Percentiles rank a stretch among this genome's conserved stretches.
Evolutionary conservation across 495 filamentous ascomycete species (phyloP).

Genomic region (Penicillium riverlandense): DNA sequence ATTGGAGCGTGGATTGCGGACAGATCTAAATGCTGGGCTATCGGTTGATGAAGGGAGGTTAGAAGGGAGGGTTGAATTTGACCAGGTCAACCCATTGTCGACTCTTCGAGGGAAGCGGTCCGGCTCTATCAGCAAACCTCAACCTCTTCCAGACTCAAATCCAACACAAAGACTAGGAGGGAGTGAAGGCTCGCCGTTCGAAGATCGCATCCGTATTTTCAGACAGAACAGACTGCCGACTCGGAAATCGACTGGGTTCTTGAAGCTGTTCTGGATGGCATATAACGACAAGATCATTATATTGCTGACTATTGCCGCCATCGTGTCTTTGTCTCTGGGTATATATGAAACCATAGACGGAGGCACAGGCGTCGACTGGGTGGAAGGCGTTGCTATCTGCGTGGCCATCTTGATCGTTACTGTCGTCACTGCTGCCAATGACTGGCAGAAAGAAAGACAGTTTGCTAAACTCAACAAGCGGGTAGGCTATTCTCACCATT

Average conservation of each 20-base stretch:
- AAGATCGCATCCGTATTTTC: slow-evolving; percentile 65
- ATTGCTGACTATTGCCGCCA: slow-evolving; percentile 62
- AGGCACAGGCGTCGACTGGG: slow-evolving; percentile 58
- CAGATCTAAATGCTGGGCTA: slow-evolving; percentile 55
- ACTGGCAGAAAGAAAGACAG: slow-evolving; percentile 73
- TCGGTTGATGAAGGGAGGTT: slow-evolving; percentile 59
- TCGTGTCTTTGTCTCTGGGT: slow-evolving; percentile 65
- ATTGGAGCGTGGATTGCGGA: slow-evolving; percentile 60
- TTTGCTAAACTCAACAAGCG: slow-evolving; percentile 73
- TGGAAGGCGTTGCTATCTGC: slow-evolving; percentile 74
- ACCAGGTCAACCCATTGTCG: slow-evolving; percentile 41
- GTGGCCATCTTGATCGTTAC: slow-evolving; percentile 73
- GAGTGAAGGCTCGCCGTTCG: slow-evolving; percentile 33
- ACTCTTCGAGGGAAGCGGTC: slow-evolving; percentile 8
- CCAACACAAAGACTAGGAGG: slow-evolving; percentile 6
- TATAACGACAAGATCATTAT: slow-evolving; percentile 85
- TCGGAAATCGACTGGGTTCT: slow-evolving; percentile 65
- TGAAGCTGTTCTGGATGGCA: slow-evolving; percentile 74
- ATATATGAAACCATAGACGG: slow-evolving; percentile 54
- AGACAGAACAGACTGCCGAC: slow-evolving; percentile 66
- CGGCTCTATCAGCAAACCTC: background rate
- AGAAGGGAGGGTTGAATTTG: slow-evolving; percentile 50
- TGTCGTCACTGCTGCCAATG: slow-evolving; percentile 65
- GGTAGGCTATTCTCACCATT: slow-evolving; percentile 16
- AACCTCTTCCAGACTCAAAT: background rate